Percentiles rank a stretch among this genome's conserved stretches.
These are phyloP conservation scores for Cordyceps fumosorosea DNA, from an alignment of 2,329 filamentous ascomycete species.

Conservation along the genomic window DNA sequence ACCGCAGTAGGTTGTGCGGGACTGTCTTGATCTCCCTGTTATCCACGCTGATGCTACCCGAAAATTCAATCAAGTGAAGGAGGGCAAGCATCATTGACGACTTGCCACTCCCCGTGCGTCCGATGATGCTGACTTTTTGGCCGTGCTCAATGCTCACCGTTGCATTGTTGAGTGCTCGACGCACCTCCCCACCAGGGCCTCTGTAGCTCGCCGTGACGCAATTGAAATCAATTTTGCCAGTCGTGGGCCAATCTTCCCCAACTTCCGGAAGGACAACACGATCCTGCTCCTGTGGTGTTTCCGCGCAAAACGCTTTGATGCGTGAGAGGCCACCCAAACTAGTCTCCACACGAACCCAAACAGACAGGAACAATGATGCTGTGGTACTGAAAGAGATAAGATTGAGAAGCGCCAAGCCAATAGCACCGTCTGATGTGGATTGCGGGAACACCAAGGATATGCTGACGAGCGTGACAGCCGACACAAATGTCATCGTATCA, in stretches of 20 bases:
- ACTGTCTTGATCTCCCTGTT: slow-evolving; percentile 23
- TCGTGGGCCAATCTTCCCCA: neutral
- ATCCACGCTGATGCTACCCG: slow-evolving; percentile 23
- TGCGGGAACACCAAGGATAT: slow-evolving; percentile 28
- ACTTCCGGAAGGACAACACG: neutral
- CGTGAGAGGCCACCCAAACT: slow-evolving; percentile 1
- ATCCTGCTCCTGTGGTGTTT: neutral
- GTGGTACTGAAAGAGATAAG: slow-evolving; percentile 22
- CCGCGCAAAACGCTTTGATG: neutral
- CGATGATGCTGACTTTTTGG: slow-evolving; percentile 18
- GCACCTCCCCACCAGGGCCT: neutral
- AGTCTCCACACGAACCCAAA: slow-evolving; percentile 1
- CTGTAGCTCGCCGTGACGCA: slow-evolving; percentile 9
- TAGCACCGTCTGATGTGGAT: neutral
- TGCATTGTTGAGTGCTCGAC: slow-evolving; percentile 9
- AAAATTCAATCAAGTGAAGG: slow-evolving; percentile 13
- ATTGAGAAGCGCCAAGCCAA: slow-evolving; percentile 16
- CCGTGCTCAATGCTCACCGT: slow-evolving; percentile 16
- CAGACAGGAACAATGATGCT: neutral
- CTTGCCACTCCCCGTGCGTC: slow-evolving; percentile 18
- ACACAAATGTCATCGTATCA: slow-evolving; percentile 37
- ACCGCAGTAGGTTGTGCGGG: slow-evolving; percentile 19
- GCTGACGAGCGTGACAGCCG: slow-evolving; percentile 39
- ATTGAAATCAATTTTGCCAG: slow-evolving; percentile 9
- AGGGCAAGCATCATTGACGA: slow-evolving; percentile 10